phyloP scores from a whole-genome alignment of 139 green algal species.

The Haematococcus sp. region DNA sequence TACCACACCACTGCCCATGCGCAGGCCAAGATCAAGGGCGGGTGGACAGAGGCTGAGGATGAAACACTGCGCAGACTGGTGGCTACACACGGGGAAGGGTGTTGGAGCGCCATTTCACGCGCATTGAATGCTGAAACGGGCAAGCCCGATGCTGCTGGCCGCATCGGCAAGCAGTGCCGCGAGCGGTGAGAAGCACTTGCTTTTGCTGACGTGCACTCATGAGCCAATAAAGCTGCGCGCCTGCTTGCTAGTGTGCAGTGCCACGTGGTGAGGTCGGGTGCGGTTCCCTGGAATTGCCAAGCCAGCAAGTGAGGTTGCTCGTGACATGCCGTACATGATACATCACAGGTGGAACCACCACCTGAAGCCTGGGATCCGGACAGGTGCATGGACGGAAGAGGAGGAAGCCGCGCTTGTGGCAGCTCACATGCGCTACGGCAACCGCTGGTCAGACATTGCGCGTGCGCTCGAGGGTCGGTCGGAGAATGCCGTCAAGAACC shows the following conservation, averaged over 20 bases:
- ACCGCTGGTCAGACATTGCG: slow-evolving; percentile 49
- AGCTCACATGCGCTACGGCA: slow-evolving; percentile 34
- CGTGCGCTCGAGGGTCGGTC: slow-evolving; percentile 12
- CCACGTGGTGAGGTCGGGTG: no score
- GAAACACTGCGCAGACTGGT: slow-evolving; percentile 43
- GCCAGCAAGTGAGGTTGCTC: no score
- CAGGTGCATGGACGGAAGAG: slow-evolving; percentile 56
- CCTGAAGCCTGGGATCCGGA: slow-evolving; percentile 66
- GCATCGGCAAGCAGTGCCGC: slow-evolving; percentile 76
- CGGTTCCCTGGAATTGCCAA: no score
- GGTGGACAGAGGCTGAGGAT: no score
- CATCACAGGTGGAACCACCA: slow-evolving; percentile 58
- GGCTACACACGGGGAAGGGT: slow-evolving; percentile 46
- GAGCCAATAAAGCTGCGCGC: no score
- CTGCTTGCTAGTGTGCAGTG: no score
- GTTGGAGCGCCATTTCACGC: slow-evolving; percentile 56
- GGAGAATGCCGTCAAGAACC: slow-evolving; percentile 25
- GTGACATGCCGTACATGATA: no score
- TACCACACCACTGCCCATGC: no score
- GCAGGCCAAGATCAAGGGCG: no score
- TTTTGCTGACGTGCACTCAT: no score
- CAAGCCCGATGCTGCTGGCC: slow-evolving; percentile 38
- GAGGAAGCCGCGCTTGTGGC: slow-evolving; percentile 31
- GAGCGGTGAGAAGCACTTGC: slow-evolving; percentile 53
- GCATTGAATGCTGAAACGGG: slow-evolving; percentile 34